phyloP scores from a whole-genome alignment of 805 yeast species.

The Candida namnaoensis region DNA sequence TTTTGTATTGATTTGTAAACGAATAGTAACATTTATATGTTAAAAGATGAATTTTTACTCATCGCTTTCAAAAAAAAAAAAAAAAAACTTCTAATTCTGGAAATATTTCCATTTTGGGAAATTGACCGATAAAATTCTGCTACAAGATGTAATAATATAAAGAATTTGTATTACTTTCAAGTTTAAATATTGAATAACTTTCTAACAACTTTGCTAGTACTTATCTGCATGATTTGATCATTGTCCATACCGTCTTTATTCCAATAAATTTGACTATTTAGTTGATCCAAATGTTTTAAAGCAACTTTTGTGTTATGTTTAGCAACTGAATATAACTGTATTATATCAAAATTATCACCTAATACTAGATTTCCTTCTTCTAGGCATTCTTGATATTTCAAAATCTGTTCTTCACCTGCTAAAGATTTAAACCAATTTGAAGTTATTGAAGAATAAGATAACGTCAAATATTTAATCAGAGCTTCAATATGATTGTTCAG shows the following conservation, averaged over 20 bases:
- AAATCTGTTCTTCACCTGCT: conserved; percentile 19
- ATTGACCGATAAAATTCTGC: no score
- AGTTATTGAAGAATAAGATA: neutral
- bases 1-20: neutral
- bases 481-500: conserved; percentile 10
- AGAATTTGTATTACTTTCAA: no score
- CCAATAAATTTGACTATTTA: neutral
- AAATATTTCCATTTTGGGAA: no score
- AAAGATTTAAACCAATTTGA: conserved; percentile 22
- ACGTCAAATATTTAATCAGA: neutral
- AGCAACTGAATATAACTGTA: conserved; percentile 22
- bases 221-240: neutral
- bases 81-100: no score
- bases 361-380: conserved; percentile 7
- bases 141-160: no score
- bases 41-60: no score
- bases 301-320: conserved; percentile 20
- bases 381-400: conserved; percentile 15
- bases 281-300: conserved; percentile 17
- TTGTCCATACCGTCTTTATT: neutral
- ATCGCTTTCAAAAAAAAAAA: no score
- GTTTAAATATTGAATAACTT: conserved; percentile 17
- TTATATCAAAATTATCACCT: conserved; percentile 27
- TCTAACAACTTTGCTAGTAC: conserved; percentile 16
- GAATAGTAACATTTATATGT: no score